Conservation (phyloP, 139 green algal genomes). For the Asterochloris sp. region DNA sequence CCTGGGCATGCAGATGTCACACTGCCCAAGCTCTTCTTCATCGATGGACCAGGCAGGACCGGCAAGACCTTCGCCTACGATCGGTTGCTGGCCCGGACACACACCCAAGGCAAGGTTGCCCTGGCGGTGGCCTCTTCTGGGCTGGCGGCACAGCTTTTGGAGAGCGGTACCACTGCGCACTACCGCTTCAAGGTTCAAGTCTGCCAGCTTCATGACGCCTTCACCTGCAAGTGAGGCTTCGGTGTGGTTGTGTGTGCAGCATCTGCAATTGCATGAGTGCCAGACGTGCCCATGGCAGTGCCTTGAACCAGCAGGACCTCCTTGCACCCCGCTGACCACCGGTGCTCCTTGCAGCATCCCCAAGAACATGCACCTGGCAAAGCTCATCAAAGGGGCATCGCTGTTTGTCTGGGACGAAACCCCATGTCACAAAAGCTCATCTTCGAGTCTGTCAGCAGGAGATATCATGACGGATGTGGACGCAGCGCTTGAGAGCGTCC, state of each 20-base stretch:
- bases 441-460: slow-evolving; percentile 18
- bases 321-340: not conserved
- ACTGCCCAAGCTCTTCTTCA: slow-evolving; percentile 1
- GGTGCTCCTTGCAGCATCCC: not conserved
- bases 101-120: not conserved
- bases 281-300: too few relatives aligned
- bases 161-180: slow-evolving; percentile 26
- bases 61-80: slow-evolving; percentile 27
- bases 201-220: not conserved
- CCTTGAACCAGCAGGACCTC: too few relatives aligned
- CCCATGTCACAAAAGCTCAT: slow-evolving; percentile 20
- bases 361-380: not conserved
- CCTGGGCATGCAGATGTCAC: not conserved
- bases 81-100: not conserved
- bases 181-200: slow-evolving; percentile 29
- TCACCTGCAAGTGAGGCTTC: slow-evolving; percentile 16
- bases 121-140: slow-evolving; percentile 22
- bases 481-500: not conserved
- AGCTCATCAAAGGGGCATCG: not conserved
- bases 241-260: too few relatives aligned
- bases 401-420: slow-evolving; percentile 27
- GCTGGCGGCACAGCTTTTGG: slow-evolving; percentile 26
- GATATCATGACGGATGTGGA: slow-evolving; percentile 21
- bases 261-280: too few relatives aligned
- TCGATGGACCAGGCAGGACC: slow-evolving; percentile 18